phyloP scores from a whole-genome alignment of 257 asterid species.

The Solanum chaucha region DNA sequence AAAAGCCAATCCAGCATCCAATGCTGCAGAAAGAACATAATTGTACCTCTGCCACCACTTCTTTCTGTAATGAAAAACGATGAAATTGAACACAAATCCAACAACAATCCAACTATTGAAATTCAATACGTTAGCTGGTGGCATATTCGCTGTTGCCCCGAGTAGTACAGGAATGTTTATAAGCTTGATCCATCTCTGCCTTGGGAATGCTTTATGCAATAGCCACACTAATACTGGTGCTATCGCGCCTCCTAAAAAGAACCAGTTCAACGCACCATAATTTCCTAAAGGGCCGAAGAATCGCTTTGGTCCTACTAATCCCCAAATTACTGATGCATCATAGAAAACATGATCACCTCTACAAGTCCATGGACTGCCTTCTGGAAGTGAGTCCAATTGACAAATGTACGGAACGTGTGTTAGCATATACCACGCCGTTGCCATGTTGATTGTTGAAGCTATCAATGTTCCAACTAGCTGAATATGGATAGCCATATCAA shows the following conservation, averaged over 20 bases:
- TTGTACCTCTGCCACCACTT: constrained; percentile 82
- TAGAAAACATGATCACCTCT: constrained; percentile 45
- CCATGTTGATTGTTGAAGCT: constrained; percentile 52
- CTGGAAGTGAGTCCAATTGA: constrained; percentile 32
- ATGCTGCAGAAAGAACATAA: constrained; percentile 54
- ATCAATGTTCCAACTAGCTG: constrained; percentile 53
- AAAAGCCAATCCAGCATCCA: constrained; percentile 79
- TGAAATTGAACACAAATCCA: constrained; percentile 42
- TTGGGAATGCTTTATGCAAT: constrained; percentile 39
- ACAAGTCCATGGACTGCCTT: constrained; percentile 64
- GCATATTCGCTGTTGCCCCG: constrained; percentile 44
- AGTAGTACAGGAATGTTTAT: constrained; percentile 61
- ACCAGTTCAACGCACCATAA: constrained; percentile 59
- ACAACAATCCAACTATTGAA: constrained; percentile 53
- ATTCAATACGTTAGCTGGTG: constrained; percentile 56
- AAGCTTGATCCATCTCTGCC: constrained; percentile 40
- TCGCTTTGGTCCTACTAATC: constrained; percentile 50
- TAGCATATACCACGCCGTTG: constrained; percentile 52
- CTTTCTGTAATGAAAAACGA: constrained; percentile 40
- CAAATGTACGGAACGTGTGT: constrained; percentile 41
- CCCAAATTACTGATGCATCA: constrained; percentile 82
- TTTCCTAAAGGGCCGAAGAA: constrained; percentile 47
- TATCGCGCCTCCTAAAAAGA: constrained; percentile 42
- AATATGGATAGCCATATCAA: neutral
- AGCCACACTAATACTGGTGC: constrained; percentile 43